Base-by-base conservation (phyloP, 768 basidiomycete species). In the Suillus cothurnatus region DNA sequence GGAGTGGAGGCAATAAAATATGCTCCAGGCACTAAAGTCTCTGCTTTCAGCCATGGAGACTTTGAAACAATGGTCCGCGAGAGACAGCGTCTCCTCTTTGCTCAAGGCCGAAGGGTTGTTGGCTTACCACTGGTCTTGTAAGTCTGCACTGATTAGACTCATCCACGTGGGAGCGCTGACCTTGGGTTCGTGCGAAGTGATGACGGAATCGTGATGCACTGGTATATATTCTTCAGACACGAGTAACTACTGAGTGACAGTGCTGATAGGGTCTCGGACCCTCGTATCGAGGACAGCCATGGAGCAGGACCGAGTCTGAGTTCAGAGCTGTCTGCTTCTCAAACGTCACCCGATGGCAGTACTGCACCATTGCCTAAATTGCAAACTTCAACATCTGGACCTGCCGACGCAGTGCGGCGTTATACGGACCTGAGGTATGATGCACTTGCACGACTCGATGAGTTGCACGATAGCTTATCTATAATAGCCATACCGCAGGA, bases 1-100 rank as follows among this genome's bases (percentile, higher is more conserved):
- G 76, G 76, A 34, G 76, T 74, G 34, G 76, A 76, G 52, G 73
- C 70, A 11, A 77, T 77, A 53, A 66, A 65, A 3, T 34, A 69
- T 38, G 58, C 68, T 38, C 2, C 67, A 23, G 65, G 58, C 19
- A 61, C 62, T 61, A 70, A 63, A 12, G 53, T 57, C 4, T 64
- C 67, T 52, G 65, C 43, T 17, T 61, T 70, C 9, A 57, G 67
- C 14, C 64, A 69, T 4, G 58, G 59, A 11, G 31, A 62, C 45
- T 53, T 77, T 1, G 57, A 68, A 14, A 65, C 63, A 21, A 64
- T 76, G 23, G 39, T 66, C 3, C 56, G 26, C 21, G 66, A 77
- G 43, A 72, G 73, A 17, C 62, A 60, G 45, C 26, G 65, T 23
- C 26, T 56, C 5, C 73, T 77, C 26, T 64, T 59, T 11, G 17